Evolutionary conservation across 2,329 filamentous ascomycete genomes (phyloP).

Genomic region (Claviceps purpurea): DNA sequence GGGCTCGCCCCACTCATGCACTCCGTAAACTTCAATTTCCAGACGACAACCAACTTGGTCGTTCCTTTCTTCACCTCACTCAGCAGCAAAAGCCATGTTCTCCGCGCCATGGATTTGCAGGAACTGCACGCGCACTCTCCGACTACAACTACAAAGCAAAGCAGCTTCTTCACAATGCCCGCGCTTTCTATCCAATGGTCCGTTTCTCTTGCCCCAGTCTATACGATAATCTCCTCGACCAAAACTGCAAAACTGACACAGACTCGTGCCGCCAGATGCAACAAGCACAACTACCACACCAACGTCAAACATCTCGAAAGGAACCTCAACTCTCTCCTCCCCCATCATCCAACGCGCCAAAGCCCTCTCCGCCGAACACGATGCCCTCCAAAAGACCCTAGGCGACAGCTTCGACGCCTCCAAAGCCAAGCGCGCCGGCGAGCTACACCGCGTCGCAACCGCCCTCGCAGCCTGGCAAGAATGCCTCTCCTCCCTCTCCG

Average conservation of each 20-base stretch:
- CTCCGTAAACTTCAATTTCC: neutral
- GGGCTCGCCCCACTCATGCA: neutral
- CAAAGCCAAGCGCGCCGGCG: slow-evolving; percentile 46
- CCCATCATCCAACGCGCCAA: slow-evolving; percentile 48
- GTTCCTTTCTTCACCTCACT: neutral
- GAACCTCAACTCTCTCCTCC: slow-evolving; percentile 28
- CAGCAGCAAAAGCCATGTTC: slow-evolving; percentile 14
- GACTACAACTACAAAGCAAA: slow-evolving; percentile 14
- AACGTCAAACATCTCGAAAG: neutral
- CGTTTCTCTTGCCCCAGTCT: neutral
- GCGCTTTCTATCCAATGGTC: slow-evolving; percentile 21
- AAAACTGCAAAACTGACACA: neutral
- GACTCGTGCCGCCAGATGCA: neutral
- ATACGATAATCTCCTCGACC: neutral
- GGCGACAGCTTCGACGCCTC: slow-evolving; percentile 41
- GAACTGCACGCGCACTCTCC: slow-evolving; percentile 18
- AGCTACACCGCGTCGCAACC: slow-evolving; percentile 42
- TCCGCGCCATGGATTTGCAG: slow-evolving; percentile 23
- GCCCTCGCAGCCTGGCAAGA: slow-evolving; percentile 47
- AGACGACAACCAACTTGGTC: neutral
- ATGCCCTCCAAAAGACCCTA: slow-evolving; percentile 36
- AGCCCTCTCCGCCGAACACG: slow-evolving; percentile 43
- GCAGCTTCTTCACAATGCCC: slow-evolving; percentile 14
- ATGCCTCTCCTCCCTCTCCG: slow-evolving; percentile 36
- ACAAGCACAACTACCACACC: neutral